Conservation (phyloP, 2,329 filamentous ascomycete genomes). For the Passalora sequoiae region DNA sequence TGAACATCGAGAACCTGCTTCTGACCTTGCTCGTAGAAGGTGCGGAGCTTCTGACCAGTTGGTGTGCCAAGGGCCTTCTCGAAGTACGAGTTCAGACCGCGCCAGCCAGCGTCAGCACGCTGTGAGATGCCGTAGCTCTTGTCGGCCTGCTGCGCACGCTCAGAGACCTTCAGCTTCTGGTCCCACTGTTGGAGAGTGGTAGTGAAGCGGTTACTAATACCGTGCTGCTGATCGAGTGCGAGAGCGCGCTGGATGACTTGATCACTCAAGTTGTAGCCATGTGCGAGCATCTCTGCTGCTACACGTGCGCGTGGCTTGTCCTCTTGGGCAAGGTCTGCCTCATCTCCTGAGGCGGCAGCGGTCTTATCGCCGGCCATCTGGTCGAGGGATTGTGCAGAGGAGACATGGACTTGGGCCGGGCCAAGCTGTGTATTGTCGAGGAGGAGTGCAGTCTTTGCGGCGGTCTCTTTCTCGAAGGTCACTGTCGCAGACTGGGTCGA, state of each 20-base stretch:
- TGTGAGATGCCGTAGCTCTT: conserved; percentile 75
- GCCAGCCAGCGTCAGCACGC: conserved; percentile 62
- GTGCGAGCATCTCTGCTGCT: conserved; percentile 90
- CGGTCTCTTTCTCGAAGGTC: conserved; percentile 93
- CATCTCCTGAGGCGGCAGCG: conserved; percentile 47
- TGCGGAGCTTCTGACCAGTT: conserved; percentile 78
- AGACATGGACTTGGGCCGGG: conserved; percentile 68
- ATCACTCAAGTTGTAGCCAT: conserved; percentile 81
- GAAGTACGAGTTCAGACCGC: conserved; percentile 79
- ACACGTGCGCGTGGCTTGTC: conserved; percentile 95
- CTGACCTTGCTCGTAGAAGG: conserved; percentile 79
- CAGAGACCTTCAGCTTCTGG: conserved; percentile 77
- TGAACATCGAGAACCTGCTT: conserved; percentile 95
- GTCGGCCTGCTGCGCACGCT: conserved; percentile 79
- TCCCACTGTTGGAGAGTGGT: conserved; percentile 71
- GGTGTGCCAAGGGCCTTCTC: conserved; percentile 86
- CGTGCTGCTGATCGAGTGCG: conserved; percentile 83
- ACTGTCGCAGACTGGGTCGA: conserved; percentile 81
- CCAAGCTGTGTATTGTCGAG: conserved; percentile 96
- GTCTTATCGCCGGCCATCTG: conserved; percentile 58
- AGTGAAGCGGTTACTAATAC: conserved; percentile 75
- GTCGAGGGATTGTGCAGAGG: conserved; percentile 62
- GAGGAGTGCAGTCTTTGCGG: conserved; percentile 92
- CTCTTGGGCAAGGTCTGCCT: conserved; percentile 74
- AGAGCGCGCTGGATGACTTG: conserved; percentile 76